Conservation (phyloP, 2,329 filamentous ascomycete genomes). For the Pseudomassariella vexata region DNA sequence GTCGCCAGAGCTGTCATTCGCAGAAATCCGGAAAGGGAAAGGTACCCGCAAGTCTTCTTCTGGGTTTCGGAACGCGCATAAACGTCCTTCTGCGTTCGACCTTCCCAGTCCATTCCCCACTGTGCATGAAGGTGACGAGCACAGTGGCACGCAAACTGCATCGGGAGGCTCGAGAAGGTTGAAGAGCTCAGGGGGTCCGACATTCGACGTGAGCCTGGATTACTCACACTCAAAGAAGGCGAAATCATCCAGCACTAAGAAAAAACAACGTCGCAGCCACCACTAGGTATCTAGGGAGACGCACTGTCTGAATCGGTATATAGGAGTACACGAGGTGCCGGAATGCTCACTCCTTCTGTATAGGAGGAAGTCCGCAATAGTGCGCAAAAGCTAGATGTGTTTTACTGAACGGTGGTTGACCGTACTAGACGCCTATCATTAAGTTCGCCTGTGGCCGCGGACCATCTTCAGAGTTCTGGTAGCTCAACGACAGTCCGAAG, state of each 20-base stretch:
- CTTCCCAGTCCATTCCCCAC: conserved; percentile 14
- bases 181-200: conserved; percentile 14
- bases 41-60: conserved; percentile 30
- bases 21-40: conserved; percentile 31
- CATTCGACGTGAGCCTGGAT: conserved; percentile 15
- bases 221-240: conserved; percentile 18
- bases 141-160: no score
- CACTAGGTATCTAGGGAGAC: conserved; percentile 4
- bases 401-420: no score
- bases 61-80: conserved; percentile 6
- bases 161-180: conserved; percentile 12
- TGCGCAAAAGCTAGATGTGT: no score
- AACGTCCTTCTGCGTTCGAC: no score
- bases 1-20: conserved; percentile 30
- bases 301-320: no score
- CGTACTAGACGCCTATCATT: no score
- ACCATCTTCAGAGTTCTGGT: no score
- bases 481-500: no score
- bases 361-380: no score
- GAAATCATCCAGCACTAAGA: conserved; percentile 19
- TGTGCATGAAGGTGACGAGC: conserved; percentile 16
- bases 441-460: no score
- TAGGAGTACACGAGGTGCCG: no score
- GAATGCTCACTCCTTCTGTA: no score
- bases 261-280: conserved; percentile 19